Percentiles rank a stretch among this genome's conserved stretches.
phyloP scores from a whole-genome alignment of 2,329 filamentous ascomycete species.

The Botryotinia globosa region DNA sequence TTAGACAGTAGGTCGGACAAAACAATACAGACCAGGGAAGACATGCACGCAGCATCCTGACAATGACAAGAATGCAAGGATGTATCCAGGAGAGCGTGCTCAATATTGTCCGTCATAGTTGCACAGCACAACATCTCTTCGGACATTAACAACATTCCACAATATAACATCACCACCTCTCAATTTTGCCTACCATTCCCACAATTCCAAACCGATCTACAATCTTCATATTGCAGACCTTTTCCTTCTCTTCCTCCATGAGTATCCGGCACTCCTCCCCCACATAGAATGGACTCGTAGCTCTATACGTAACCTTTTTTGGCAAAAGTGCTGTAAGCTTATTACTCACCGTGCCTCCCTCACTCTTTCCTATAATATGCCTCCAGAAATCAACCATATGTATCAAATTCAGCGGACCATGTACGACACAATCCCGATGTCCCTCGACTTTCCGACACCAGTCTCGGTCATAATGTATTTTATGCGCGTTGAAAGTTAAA shows the following conservation, averaged over 20 bases:
- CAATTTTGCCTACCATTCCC: constrained; percentile 38
- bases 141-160: background rate
- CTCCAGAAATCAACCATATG: constrained; percentile 67
- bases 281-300: constrained; percentile 49
- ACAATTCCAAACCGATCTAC: constrained; percentile 35
- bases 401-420: constrained; percentile 75
- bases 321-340: constrained; percentile 35
- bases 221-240: constrained; percentile 31
- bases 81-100: background rate
- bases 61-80: background rate
- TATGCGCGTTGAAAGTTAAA: constrained; percentile 81
- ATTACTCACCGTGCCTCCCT: background rate
- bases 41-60: background rate
- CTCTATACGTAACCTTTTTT: constrained; percentile 46
- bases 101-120: background rate
- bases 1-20: background rate
- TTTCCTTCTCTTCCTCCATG: constrained; percentile 40
- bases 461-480: constrained; percentile 75
- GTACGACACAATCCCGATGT: constrained; percentile 70
- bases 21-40: background rate
- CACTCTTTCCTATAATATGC: constrained; percentile 41
- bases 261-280: constrained; percentile 47
- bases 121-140: background rate
- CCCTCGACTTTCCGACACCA: constrained; percentile 45
- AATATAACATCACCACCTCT: constrained; percentile 18